These are phyloP conservation scores for Mixia osmundae DNA, from an alignment of 1,284 basidiomycete species.

Conservation along the genomic window DNA sequence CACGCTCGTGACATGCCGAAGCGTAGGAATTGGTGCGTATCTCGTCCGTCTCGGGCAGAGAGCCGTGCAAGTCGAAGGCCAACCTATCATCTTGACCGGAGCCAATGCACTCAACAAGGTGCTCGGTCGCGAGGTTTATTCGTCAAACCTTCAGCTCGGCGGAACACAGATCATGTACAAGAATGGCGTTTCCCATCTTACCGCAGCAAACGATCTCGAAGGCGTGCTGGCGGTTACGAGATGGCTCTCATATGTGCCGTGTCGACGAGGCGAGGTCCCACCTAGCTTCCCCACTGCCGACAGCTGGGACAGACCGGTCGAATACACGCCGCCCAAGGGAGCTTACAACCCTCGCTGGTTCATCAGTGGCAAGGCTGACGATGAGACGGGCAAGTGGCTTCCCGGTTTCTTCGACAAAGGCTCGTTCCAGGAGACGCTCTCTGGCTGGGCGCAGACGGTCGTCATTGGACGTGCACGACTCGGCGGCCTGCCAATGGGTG, in stretches of 20 bases:
- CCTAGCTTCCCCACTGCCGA: slow-evolving; percentile 49
- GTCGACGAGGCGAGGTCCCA: slow-evolving; percentile 46
- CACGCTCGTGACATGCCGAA: slow-evolving; percentile 92
- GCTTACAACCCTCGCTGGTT: slow-evolving; percentile 96
- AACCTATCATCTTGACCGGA: slow-evolving; percentile 96
- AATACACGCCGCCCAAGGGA: slow-evolving; percentile 73
- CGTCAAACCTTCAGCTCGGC: slow-evolving; percentile 92
- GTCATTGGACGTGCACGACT: slow-evolving; percentile 82
- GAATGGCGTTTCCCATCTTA: slow-evolving; percentile 94
- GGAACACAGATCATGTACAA: slow-evolving; percentile 97
- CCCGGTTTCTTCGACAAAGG: slow-evolving; percentile 90
- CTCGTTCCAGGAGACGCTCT: slow-evolving; percentile 86
- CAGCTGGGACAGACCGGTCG: slow-evolving; percentile 78
- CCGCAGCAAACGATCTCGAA: slow-evolving; percentile 79
- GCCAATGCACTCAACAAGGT: slow-evolving; percentile 97
- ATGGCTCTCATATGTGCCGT: slow-evolving; percentile 87
- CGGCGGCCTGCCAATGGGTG: slow-evolving; percentile 89
- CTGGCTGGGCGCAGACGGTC: slow-evolving; percentile 96
- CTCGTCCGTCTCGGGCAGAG: slow-evolving; percentile 94
- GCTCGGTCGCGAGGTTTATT: slow-evolving; percentile 94
- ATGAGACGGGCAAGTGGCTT: slow-evolving; percentile 43
- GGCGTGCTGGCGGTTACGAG: slow-evolving; percentile 78
- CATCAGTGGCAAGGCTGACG: slow-evolving; percentile 77
- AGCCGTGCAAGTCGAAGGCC: slow-evolving; percentile 94
- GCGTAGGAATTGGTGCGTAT: slow-evolving; percentile 97